Conservation (phyloP, 2,329 filamentous ascomycete genomes). For the Fusarium bulbicola region DNA sequence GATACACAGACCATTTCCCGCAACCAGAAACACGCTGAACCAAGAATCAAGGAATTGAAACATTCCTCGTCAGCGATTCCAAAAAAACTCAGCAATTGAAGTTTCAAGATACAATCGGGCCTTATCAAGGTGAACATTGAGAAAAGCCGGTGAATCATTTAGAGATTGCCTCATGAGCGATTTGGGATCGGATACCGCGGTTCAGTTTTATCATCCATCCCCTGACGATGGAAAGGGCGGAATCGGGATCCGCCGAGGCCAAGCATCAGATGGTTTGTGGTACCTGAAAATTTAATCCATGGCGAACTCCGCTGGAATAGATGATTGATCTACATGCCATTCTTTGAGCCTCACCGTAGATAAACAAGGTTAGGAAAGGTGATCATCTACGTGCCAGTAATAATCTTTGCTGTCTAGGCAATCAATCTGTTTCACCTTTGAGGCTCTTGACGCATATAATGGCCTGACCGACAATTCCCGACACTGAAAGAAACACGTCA, state of each 20-base stretch:
- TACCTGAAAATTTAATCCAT: not conserved
- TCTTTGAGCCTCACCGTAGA: not conserved
- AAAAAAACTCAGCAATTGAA: not conserved
- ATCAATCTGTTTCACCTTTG: not conserved
- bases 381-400: not conserved
- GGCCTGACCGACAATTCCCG: not conserved
- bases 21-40: not conserved
- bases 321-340: not conserved
- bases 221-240: not conserved
- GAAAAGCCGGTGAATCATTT: slow-evolving; percentile 4
- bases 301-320: slow-evolving; percentile 1
- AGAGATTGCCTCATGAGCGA: slow-evolving; percentile 17
- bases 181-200: slow-evolving; percentile 17
- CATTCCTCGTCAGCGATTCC: not conserved
- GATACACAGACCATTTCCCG: not conserved
- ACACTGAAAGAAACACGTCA: not conserved
- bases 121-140: not conserved
- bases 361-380: not conserved
- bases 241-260: slow-evolving; percentile 19
- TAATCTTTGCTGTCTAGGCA: not conserved
- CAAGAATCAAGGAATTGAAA: not conserved
- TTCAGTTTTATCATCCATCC: slow-evolving; percentile 1
- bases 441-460: not conserved
- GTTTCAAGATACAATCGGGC: slow-evolving; percentile 5
- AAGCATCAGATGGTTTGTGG: slow-evolving; percentile 23